Base-by-base conservation (phyloP, 495 filamentous ascomycete genomes). In the Penicillium ochrochloron region DNA sequence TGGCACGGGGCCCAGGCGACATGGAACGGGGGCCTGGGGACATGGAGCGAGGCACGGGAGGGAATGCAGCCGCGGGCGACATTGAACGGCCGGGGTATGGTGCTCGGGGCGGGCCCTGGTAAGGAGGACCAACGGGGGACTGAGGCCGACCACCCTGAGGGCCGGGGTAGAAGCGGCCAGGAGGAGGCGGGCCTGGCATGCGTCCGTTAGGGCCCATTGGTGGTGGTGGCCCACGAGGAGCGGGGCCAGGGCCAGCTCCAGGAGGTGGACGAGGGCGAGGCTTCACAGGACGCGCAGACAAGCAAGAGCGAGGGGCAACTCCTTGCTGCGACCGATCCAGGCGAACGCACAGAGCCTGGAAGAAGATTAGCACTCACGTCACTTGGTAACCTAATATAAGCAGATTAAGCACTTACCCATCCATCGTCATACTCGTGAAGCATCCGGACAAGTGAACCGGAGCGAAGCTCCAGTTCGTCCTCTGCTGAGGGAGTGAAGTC, bases 361-460 rank as follows among this genome's bases (percentile, higher is more conserved):
- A 3, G 65, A 7, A 65, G 23, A 71, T 87, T 82, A 85, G 82
- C 69, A 54, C 23, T 31, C 8, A 54, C 60, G 14, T 37, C 34
- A 39, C 31, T 48, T 46, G n/a, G n/a, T n/a, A n/a, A n/a, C n/a
- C n/a, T n/a, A n/a, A n/a, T 25, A 14, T 48, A 31, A 6, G 1
- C 59, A 33, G 27, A 34, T 50, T 12, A 14, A 61, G 8, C 15
- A 83, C 89, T 83, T 87, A 93, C 91, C 95, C 95, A 99, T 73
- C 95, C 95, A 81, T 99, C 95, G 73, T 99, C 96, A 74, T 98
- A 99, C 76, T 97, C 94, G 67, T 98, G 93, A 39, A 98, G 75
- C 64, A 99, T 81, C 59, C 94, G 84, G 33, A 98, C 90, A 5
- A 99, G 83, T 59, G 92, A 86, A 66, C 95, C 95, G 51, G 88